Conservation (phyloP, 2,329 filamentous ascomycete genomes). For the Paecilomyces dactylethromorphus region DNA sequence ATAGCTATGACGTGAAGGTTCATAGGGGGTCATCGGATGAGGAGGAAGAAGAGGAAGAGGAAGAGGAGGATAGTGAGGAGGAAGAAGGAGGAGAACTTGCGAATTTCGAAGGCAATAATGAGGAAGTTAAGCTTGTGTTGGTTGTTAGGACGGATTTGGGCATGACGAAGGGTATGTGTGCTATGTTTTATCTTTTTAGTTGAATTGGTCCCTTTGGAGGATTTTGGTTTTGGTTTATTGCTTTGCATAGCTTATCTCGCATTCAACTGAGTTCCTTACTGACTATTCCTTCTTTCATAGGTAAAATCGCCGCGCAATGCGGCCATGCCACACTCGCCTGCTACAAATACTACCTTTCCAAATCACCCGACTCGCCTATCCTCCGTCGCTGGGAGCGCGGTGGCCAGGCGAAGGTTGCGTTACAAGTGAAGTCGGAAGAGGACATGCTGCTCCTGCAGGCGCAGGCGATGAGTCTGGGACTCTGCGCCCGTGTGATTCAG, state of each 20-base stretch:
- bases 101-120: conserved; percentile 48
- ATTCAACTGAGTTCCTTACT: conserved; percentile 2
- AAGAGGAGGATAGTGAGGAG: conserved; percentile 61
- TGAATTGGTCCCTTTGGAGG: not conserved
- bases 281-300: conserved; percentile 40
- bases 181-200: conserved; percentile 1
- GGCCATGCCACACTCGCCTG: conserved; percentile 94
- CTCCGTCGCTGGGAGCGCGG: conserved; percentile 77
- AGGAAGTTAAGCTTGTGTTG: conserved; percentile 91
- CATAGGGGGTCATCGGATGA: conserved; percentile 38
- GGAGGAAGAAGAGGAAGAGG: conserved; percentile 32
- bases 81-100: conserved; percentile 50
- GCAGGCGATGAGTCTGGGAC: conserved; percentile 71
- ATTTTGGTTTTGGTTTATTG: not conserved
- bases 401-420: conserved; percentile 88
- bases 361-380: conserved; percentile 51
- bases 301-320: conserved; percentile 95
- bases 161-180: conserved; percentile 81
- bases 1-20: conserved; percentile 48
- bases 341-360: conserved; percentile 72
- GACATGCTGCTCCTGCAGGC: conserved; percentile 69
- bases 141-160: conserved; percentile 90
- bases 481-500: conserved; percentile 84
- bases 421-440: conserved; percentile 82
- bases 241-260: not conserved